phyloP scores from a whole-genome alignment of 2,329 filamentous ascomycete species.

The Penicillium digitatum region DNA sequence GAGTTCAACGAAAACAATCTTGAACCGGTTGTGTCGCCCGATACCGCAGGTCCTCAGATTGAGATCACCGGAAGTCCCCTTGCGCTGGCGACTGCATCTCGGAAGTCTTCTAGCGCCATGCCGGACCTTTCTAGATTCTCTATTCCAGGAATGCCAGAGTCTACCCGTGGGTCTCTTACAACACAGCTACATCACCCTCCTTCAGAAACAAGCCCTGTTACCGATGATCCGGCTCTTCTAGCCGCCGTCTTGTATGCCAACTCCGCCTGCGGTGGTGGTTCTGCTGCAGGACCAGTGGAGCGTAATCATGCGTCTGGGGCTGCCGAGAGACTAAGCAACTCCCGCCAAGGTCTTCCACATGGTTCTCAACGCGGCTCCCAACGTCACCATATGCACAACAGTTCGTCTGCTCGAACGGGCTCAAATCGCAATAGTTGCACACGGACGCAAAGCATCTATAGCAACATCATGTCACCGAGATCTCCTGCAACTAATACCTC shows the following conservation, averaged over 20 bases:
- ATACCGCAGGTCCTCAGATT: slow-evolving; percentile 35
- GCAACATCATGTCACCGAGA: slow-evolving; percentile 41
- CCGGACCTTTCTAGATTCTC: slow-evolving; percentile 28
- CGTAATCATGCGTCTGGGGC: slow-evolving; percentile 16
- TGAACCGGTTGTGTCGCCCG: slow-evolving; percentile 34
- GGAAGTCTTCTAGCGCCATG: slow-evolving; percentile 33
- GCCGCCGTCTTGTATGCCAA: slow-evolving; percentile 31
- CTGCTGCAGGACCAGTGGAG: slow-evolving; percentile 9
- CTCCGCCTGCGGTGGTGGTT: slow-evolving; percentile 12
- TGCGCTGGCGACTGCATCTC: slow-evolving; percentile 17
- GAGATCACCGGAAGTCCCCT: slow-evolving; percentile 33
- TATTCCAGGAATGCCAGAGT: slow-evolving; percentile 18
- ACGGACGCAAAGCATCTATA: slow-evolving; percentile 42
- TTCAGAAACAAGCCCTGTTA: slow-evolving; percentile 15
- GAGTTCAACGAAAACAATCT: slow-evolving; percentile 34
- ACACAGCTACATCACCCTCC: slow-evolving; percentile 16
- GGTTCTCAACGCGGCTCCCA: slow-evolving; percentile 19
- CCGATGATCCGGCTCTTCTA: slow-evolving; percentile 27
- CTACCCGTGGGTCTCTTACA: slow-evolving; percentile 12
- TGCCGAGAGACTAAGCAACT: slow-evolving; percentile 29
- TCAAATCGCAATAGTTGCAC: slow-evolving; percentile 39
- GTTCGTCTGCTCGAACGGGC: slow-evolving; percentile 33
- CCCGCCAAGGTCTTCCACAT: slow-evolving; percentile 23
- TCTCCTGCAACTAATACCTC: slow-evolving; percentile 46
- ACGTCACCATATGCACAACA: slow-evolving; percentile 32